These are phyloP conservation scores for Diplodia corticola DNA, from an alignment of 2,329 filamentous ascomycete species.

Conservation along the genomic window DNA sequence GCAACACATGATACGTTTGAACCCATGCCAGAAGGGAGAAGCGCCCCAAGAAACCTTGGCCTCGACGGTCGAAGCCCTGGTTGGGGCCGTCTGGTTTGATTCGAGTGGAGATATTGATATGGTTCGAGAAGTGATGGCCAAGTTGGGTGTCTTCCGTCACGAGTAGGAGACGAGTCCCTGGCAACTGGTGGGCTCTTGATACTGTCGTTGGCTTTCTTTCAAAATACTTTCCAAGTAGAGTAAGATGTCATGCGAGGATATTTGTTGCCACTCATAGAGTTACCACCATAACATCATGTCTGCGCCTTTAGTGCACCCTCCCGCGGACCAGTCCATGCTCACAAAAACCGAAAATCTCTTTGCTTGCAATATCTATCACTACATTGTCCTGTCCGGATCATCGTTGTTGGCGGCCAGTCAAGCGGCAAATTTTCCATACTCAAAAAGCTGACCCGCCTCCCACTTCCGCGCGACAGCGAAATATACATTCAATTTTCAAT, in stretches of 20 bases:
- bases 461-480: constrained; percentile 41
- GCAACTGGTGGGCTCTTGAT: no score
- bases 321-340: constrained; percentile 26
- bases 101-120: background rate
- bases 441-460: constrained; percentile 43
- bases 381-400: constrained; percentile 64
- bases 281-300: background rate
- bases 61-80: background rate
- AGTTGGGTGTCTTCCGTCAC: background rate
- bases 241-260: no score
- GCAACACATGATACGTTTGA: background rate
- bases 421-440: constrained; percentile 72
- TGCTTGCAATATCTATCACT: constrained; percentile 36
- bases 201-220: no score
- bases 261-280: background rate
- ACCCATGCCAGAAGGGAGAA: background rate
- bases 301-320: background rate
- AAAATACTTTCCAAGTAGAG: no score
- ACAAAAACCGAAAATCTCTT: constrained; percentile 41
- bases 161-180: background rate
- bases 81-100: constrained; percentile 4
- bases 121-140: background rate
- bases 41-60: background rate
- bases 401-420: constrained; percentile 81
- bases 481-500: constrained; percentile 50